Conservation (phyloP, 78 protist genomes). For the Dictyostelium brefeldianum region DNA sequence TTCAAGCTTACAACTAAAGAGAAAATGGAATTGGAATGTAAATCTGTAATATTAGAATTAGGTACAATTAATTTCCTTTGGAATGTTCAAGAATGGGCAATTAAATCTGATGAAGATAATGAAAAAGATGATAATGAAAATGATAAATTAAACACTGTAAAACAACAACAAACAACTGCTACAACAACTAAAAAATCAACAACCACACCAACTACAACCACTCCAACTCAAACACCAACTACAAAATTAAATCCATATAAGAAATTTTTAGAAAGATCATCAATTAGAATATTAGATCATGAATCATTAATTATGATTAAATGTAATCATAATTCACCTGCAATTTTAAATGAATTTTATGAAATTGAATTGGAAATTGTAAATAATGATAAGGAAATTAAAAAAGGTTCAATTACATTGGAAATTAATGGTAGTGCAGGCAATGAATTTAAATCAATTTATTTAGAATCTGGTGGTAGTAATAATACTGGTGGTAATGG, state of each 20-base stretch:
- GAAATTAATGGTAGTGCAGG: conserved; percentile 23
- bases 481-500: not conserved
- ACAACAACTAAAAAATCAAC: not conserved
- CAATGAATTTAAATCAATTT: conserved; percentile 2
- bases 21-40: conserved; percentile 72
- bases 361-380: conserved; percentile 65
- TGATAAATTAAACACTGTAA: not conserved
- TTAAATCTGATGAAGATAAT: conserved; percentile 59
- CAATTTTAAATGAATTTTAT: conserved; percentile 65
- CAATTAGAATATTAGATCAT: conserved; percentile 77
- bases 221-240: not conserved
- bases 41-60: conserved; percentile 52
- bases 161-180: not conserved
- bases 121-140: not conserved
- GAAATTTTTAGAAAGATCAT: conserved; percentile 78
- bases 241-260: conserved; percentile 64
- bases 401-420: conserved; percentile 43
- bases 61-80: conserved; percentile 54
- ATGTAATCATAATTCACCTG: conserved; percentile 76
- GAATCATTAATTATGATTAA: conserved; percentile 73
- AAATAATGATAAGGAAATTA: conserved; percentile 69
- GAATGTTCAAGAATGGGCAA: conserved; percentile 80
- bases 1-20: conserved; percentile 44
- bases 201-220: not conserved
- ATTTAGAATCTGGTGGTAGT: conserved; percentile 13